Conservation (phyloP, 345 rosid species). For the Nephelium lappaceum region DNA sequence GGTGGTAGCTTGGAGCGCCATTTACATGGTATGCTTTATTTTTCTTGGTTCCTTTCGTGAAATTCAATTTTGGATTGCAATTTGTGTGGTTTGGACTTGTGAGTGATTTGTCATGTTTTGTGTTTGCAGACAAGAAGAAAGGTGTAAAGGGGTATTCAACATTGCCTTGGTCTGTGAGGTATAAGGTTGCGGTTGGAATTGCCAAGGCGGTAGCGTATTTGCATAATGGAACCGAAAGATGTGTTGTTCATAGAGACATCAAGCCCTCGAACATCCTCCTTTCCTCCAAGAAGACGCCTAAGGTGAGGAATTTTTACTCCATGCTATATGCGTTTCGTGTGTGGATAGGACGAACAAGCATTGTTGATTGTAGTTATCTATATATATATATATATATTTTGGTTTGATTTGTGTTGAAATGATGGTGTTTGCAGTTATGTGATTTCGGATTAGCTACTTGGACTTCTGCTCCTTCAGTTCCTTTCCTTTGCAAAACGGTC, state of each 20-base stretch:
- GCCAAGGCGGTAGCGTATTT: conserved; percentile 79
- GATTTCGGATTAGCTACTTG: conserved; percentile 95
- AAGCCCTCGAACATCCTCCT: conserved; percentile 95
- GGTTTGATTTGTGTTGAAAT: background rate
- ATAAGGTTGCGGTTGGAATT: conserved; percentile 78
- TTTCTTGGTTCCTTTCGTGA: background rate
- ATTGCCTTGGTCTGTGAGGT: conserved; percentile 78
- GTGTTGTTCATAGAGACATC: conserved; percentile 94
- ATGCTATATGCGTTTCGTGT: background rate
- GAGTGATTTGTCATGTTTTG: conserved; percentile 15
- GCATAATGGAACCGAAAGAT: conserved; percentile 83
- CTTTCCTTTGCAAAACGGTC: conserved; percentile 93
- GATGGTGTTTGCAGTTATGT: conserved; percentile 60
- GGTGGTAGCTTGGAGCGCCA: conserved; percentile 88
- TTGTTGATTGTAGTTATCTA: background rate
- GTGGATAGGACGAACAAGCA: background rate
- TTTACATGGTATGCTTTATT: conserved; percentile 65
- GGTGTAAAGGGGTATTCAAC: conserved; percentile 41
- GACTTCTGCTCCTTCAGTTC: conserved; percentile 91
- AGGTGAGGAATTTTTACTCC: conserved; percentile 40
- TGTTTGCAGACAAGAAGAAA: conserved; percentile 62
- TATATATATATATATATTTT: too few relatives aligned
- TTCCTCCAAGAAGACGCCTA: conserved; percentile 79
- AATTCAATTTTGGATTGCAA: conserved; percentile 8
- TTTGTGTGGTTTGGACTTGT: conserved; percentile 14